Evolutionary conservation across 2,329 filamentous ascomycete genomes (phyloP).

Genomic region (Nothomitra cinnamomea): DNA sequence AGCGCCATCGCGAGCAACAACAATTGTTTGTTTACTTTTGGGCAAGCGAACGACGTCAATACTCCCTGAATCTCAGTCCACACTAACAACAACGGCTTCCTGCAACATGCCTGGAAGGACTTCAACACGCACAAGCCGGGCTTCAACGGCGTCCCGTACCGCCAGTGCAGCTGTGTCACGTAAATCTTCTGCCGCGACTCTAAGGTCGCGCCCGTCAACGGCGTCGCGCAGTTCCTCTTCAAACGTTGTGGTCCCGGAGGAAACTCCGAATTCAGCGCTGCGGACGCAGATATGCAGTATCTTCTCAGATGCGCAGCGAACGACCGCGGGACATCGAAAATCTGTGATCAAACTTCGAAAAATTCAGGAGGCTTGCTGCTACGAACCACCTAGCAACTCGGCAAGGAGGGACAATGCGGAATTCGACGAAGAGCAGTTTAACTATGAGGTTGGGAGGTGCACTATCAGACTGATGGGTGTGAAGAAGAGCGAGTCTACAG

Average conservation of each 20-base stretch:
- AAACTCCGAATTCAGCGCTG: conserved; percentile 52
- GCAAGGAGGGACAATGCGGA: conserved; percentile 46
- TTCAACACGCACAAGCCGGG: conserved; percentile 24
- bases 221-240: conserved; percentile 24
- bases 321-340: conserved; percentile 79
- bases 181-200: conserved; percentile 24
- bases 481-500: conserved; percentile 80
- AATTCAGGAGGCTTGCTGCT: conserved; percentile 68
- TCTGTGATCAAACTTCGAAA: conserved; percentile 75
- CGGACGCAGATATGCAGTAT: conserved; percentile 56
- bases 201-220: conserved; percentile 25
- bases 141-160: conserved; percentile 16
- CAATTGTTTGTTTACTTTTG: conserved; percentile 5
- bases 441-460: conserved; percentile 68
- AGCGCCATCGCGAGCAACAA: background rate
- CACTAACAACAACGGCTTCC: background rate
- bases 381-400: conserved; percentile 31
- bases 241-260: conserved; percentile 32
- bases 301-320: conserved; percentile 72
- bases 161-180: conserved; percentile 14
- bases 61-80: background rate
- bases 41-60: background rate
- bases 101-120: conserved; percentile 29
- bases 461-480: conserved; percentile 67
- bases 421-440: conserved; percentile 76